Percentiles rank a stretch among this genome's conserved stretches.
phyloP scores from a whole-genome alignment of 768 basidiomycete species.

The Udeniomyces megalosporus region DNA sequence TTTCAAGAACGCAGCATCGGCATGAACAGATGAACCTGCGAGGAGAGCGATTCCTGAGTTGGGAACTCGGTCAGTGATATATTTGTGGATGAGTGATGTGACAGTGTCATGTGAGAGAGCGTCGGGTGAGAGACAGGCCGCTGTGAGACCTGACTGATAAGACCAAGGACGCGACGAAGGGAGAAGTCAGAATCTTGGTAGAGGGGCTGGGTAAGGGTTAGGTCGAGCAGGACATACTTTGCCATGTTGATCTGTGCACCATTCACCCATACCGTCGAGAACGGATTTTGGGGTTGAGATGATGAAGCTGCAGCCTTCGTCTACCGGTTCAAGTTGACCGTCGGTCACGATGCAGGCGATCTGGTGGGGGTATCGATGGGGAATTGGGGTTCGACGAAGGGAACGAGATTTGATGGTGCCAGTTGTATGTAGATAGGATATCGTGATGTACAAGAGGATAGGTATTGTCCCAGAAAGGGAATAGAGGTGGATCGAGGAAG shows the following conservation, averaged over 20 bases:
- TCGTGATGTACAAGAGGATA: no score
- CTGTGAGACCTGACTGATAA: neutral
- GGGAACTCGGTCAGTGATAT: no score
- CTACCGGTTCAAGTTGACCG: slow-evolving; percentile 61
- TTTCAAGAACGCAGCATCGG: slow-evolving; percentile 22
- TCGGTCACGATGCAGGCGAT: slow-evolving; percentile 79
- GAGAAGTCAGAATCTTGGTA: no score
- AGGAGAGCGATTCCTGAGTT: slow-evolving; percentile 22
- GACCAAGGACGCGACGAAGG: no score
- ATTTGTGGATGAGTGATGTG: neutral
- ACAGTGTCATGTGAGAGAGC: neutral
- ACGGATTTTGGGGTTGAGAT: slow-evolving; percentile 53
- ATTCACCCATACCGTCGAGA: slow-evolving; percentile 74
- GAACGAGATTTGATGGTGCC: no score
- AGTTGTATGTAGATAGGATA: no score
- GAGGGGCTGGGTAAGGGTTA: no score
- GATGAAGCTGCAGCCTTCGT: slow-evolving; percentile 61
- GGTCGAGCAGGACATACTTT: slow-evolving; percentile 30
- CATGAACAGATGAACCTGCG: slow-evolving; percentile 70
- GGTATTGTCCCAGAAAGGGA: no score
- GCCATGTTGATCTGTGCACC: slow-evolving; percentile 74
- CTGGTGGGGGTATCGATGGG: slow-evolving; percentile 25
- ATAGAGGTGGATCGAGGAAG: no score
- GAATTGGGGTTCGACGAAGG: neutral
- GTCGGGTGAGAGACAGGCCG: neutral